phyloP scores from a whole-genome alignment of 2,329 filamentous ascomycete species.

The Alternaria triticimaculans region DNA sequence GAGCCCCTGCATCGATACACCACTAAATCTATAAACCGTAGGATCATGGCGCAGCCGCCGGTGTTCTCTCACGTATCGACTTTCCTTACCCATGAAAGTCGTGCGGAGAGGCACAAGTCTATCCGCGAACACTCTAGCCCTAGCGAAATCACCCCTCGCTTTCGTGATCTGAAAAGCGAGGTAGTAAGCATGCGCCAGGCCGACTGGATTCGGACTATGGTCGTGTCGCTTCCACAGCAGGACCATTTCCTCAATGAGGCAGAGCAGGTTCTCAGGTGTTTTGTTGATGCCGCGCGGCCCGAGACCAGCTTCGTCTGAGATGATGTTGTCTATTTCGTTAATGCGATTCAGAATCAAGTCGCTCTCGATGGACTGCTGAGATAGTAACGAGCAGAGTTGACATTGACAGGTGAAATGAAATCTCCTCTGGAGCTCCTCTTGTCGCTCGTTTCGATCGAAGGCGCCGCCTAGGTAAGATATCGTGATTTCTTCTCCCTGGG shows the following conservation, averaged over 20 bases:
- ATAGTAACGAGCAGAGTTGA: not conserved
- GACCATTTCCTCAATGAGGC: not conserved
- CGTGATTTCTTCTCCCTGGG: not conserved
- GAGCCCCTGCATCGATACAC: not conserved
- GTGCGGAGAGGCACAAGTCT: not conserved
- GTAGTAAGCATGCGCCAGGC: not conserved
- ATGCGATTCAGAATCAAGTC: not conserved
- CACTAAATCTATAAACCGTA: not conserved
- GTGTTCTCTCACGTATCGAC: not conserved
- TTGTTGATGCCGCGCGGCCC: not conserved
- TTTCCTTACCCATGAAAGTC: not conserved
- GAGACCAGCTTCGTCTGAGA: not conserved
- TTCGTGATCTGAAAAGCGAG: not conserved
- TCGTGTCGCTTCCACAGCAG: not conserved
- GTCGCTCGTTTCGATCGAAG: constrained; percentile 45
- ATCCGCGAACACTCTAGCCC: not conserved
- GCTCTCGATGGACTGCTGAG: not conserved
- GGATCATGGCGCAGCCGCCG: not conserved
- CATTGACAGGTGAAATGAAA: constrained; percentile 24
- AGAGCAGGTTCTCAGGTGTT: not conserved
- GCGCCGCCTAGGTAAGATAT: constrained; percentile 38
- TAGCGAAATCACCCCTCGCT: not conserved
- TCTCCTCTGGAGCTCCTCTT: constrained; percentile 28
- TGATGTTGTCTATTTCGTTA: not conserved
- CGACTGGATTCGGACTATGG: not conserved